These are phyloP conservation scores for Tuber melanosporum DNA, from an alignment of 495 filamentous ascomycete species.

Conservation along the genomic window DNA sequence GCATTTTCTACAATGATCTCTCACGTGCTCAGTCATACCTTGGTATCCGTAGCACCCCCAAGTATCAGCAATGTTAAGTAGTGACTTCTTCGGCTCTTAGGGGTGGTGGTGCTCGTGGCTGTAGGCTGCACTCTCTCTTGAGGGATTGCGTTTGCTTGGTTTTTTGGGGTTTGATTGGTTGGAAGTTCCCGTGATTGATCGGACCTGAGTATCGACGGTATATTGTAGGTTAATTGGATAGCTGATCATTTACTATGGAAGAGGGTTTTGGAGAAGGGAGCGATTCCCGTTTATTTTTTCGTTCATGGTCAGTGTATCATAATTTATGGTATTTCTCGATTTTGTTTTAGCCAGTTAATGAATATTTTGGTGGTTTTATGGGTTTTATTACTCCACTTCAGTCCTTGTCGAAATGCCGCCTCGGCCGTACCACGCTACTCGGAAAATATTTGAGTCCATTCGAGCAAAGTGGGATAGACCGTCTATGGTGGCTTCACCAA, in stretches of 20 bases:
- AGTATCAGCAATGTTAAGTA: not conserved
- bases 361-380: not conserved
- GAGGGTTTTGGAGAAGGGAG: not conserved
- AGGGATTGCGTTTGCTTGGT: not conserved
- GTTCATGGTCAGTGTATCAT: not conserved
- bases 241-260: not conserved
- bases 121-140: not conserved
- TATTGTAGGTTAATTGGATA: not conserved
- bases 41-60: too few relatives aligned
- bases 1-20: too few relatives aligned
- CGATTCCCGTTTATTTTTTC: not conserved
- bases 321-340: not conserved
- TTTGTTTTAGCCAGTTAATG: not conserved
- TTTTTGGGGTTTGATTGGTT: not conserved
- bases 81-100: not conserved
- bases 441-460: not conserved
- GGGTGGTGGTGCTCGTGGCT: not conserved
- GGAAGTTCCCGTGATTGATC: not conserved
- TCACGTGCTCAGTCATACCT: too few relatives aligned
- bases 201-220: not conserved
- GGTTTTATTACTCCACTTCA: not conserved
- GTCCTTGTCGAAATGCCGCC: not conserved
- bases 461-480: too few relatives aligned
- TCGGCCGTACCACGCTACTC: not conserved
- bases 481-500: not conserved